These are phyloP conservation scores for Cantharellus cinnabarinus DNA, from an alignment of 768 basidiomycete genomes.

Conservation along the genomic window DNA sequence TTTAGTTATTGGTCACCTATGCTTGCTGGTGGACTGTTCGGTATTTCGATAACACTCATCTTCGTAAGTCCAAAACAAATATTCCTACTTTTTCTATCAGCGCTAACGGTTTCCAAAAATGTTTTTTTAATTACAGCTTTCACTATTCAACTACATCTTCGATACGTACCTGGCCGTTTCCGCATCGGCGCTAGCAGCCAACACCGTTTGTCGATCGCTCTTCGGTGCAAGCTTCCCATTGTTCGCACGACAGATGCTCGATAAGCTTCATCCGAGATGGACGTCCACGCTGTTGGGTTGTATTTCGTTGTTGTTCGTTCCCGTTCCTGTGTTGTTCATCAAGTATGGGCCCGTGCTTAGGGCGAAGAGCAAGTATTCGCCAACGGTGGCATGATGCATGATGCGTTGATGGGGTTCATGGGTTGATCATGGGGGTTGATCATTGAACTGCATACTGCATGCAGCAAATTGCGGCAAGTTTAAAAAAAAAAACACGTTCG, in stretches of 20 bases:
- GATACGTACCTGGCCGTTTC: constrained; percentile 9
- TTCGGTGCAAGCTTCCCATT: constrained; percentile 11
- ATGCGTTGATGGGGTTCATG: too few species aligned
- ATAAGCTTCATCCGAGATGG: constrained; percentile 18
- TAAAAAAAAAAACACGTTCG: too few species aligned
- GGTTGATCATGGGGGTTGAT: too few species aligned
- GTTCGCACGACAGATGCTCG: constrained; percentile 20
- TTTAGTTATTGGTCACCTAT: constrained; percentile 9
- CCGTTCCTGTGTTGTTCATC: constrained; percentile 12
- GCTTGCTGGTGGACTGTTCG: constrained; percentile 8
- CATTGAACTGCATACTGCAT: too few species aligned
- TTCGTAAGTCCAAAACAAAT: constrained; percentile 5
- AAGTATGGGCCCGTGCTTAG: constrained; percentile 3
- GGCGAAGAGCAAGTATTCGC: constrained; percentile 2
- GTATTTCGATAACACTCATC: constrained; percentile 3
- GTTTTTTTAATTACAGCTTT: background rate
- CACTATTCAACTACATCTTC: constrained; percentile 3
- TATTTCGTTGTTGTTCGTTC: constrained; percentile 15
- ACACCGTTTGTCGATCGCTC: constrained; percentile 11
- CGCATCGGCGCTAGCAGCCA: constrained; percentile 11
- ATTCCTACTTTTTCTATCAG: too few species aligned
- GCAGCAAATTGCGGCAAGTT: too few species aligned
- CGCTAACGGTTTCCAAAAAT: too few species aligned
- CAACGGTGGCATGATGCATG: background rate
- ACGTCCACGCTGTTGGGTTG: constrained; percentile 20